Evolutionary conservation across 768 basidiomycete genomes (phyloP).

Genomic region (Amanita rubescens): DNA sequence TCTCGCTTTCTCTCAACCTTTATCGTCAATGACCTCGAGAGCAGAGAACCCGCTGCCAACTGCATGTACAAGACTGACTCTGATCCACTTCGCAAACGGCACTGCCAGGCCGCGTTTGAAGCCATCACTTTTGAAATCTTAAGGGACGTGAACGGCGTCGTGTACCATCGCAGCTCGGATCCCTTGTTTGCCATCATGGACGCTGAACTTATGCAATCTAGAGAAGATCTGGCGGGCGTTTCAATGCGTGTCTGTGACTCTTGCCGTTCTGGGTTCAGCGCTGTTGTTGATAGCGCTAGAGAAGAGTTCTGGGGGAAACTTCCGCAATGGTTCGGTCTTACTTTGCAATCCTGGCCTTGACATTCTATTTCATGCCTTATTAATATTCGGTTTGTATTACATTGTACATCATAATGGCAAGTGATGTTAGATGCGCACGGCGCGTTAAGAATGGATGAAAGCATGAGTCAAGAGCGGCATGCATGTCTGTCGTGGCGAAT

Average conservation of each 20-base stretch:
- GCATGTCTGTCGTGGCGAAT: no score
- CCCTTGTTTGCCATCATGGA: constrained; percentile 66
- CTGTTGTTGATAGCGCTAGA: constrained; percentile 50
- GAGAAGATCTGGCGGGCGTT: constrained; percentile 36
- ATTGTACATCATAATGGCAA: constrained; percentile 1
- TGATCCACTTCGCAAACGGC: constrained; percentile 37
- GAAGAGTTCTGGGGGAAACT: constrained; percentile 60
- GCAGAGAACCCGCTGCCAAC: constrained; percentile 39
- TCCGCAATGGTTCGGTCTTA: constrained; percentile 60
- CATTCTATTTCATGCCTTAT: constrained; percentile 22
- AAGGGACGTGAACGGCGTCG: constrained; percentile 63
- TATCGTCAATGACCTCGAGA: constrained; percentile 67
- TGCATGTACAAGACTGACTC: constrained; percentile 46
- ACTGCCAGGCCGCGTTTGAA: constrained; percentile 68
- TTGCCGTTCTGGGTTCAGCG: constrained; percentile 55
- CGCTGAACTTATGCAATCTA: constrained; percentile 57
- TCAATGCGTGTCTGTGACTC: constrained; percentile 55
- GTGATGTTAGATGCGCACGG: constrained; percentile 18
- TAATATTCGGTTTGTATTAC: constrained; percentile 23
- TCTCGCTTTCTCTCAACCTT: constrained; percentile 74
- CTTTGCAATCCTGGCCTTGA: constrained; percentile 25
- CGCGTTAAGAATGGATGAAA: constrained; percentile 15
- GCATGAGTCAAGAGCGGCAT: no score
- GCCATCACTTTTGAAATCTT: constrained; percentile 68
- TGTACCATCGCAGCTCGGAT: constrained; percentile 59